Evolutionary conservation across 139 green algal species (phyloP), one percentile per base, ranked within the genome.

Genomic region (Tetradesmus obliquus): DNA sequence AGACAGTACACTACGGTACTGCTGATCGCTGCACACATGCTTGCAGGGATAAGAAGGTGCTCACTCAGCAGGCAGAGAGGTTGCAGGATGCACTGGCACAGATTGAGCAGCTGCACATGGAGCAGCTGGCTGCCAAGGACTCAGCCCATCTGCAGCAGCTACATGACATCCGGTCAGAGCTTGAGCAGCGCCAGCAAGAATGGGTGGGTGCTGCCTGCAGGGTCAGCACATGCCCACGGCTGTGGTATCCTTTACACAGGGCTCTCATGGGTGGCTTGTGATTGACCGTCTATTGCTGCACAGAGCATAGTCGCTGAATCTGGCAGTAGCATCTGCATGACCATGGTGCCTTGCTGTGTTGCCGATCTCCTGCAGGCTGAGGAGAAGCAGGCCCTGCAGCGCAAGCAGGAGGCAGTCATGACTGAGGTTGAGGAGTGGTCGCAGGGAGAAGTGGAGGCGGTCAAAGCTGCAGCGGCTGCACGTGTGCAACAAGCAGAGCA

Each of bases 381-480:
- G 6, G 91, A 93, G 53, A 60, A 58, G 58, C 79, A 71, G 58
- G 53, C 51, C 1, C 80, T 91, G 69, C 69, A 90, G 86, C 55
- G 71, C 17, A 53, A 83, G 86, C 86, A 90, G 20, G 71, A 13
- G 32, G 55, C 13, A 1, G 85, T 92, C 60, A 84, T 92, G 66
- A 53, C 51, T 3, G 88, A 94, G 17, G 92, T 92, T 5, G 92
- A 92, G 60, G 74, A 94, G 79, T 94, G 92, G 92, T 91, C 74
- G 2, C 74, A 91, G 51, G 92, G 92, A n/a, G 92, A 94, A 76
- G 84, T 94, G 53, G 92, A 91, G 58, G 92, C 92, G 0, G 22
- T 93, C 4, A 88, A 90, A 45, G 79, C 90, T 19, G 55, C 69
- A 51, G 20, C 69, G 5, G 53, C 57, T 45, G 57, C 57, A 58